Evolutionary conservation across 257 asterid genomes (phyloP).

Genomic region (Solanum rostratum): DNA sequence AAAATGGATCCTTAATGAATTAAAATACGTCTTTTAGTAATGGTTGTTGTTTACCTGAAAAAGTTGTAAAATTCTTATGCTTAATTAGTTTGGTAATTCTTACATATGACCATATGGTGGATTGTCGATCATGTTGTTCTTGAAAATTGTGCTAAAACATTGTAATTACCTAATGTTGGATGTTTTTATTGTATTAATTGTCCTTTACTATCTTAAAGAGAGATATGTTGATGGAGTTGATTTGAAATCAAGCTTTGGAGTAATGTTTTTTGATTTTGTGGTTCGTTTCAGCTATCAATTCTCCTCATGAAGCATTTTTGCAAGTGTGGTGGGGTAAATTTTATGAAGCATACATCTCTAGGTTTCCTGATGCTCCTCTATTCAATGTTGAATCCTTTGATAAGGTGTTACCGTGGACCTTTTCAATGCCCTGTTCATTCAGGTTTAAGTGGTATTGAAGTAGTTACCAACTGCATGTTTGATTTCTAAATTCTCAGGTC

Average conservation of each 20-base stretch:
- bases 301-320: conserved; percentile 18
- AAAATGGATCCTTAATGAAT: not conserved
- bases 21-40: not conserved
- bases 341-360: conserved; percentile 1
- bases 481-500: not conserved
- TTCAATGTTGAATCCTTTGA: conserved; percentile 2
- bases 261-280: not conserved
- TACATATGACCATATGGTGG: not conserved
- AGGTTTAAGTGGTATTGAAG: not conserved
- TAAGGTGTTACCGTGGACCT: conserved; percentile 11
- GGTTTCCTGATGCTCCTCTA: not conserved
- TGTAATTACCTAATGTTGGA: not conserved
- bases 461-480: not conserved
- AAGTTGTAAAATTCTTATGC: not conserved
- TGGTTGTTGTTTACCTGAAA: not conserved
- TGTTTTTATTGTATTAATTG: not conserved
- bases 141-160: not conserved
- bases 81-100: not conserved
- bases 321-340: conserved; percentile 20
- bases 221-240: not conserved
- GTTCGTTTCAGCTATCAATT: conserved; percentile 5
- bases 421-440: not conserved
- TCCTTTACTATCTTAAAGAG: not conserved
- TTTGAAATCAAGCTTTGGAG: not conserved
- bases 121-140: not conserved